phyloP scores from a whole-genome alignment of 208 protist species.

The Crithidia acanthocephali region DNA sequence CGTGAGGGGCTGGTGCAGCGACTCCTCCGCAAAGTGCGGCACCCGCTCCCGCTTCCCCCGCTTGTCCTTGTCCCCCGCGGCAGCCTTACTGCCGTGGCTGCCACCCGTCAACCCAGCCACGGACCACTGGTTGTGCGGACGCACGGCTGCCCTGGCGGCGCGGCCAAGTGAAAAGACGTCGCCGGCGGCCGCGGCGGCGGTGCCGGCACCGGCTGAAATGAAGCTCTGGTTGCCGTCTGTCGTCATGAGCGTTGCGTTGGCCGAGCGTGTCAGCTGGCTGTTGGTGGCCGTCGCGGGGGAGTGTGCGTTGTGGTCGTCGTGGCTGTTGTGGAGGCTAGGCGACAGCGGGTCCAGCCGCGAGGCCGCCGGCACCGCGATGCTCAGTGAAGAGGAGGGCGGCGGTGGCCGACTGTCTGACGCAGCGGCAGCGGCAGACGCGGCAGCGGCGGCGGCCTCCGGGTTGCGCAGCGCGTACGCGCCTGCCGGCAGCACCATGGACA shows the following conservation, averaged over 20 bases:
- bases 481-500: slow-evolving; percentile 21
- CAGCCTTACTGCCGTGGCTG: background rate
- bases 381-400: background rate
- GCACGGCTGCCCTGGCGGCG: background rate
- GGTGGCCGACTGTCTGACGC: background rate
- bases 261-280: background rate
- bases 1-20: background rate
- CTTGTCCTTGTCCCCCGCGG: background rate
- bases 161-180: slow-evolving; percentile 31
- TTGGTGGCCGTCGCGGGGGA: background rate
- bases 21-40: slow-evolving; percentile 6
- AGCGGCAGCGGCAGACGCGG: background rate
- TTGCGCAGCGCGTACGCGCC: slow-evolving; percentile 12
- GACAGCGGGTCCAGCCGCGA: background rate
- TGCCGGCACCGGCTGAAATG: slow-evolving; percentile 1
- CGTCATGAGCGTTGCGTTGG: background rate
- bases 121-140: slow-evolving; percentile 2
- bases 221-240: slow-evolving; percentile 16
- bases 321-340: background rate
- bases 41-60: background rate
- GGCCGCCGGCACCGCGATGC: background rate
- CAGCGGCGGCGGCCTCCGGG: background rate
- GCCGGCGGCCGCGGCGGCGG: background rate
- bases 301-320: background rate
- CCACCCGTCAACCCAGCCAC: background rate